Evolutionary conservation across 1,139 yeast genomes (phyloP).

Genomic region (Lodderomyces orthopsilosis): DNA sequence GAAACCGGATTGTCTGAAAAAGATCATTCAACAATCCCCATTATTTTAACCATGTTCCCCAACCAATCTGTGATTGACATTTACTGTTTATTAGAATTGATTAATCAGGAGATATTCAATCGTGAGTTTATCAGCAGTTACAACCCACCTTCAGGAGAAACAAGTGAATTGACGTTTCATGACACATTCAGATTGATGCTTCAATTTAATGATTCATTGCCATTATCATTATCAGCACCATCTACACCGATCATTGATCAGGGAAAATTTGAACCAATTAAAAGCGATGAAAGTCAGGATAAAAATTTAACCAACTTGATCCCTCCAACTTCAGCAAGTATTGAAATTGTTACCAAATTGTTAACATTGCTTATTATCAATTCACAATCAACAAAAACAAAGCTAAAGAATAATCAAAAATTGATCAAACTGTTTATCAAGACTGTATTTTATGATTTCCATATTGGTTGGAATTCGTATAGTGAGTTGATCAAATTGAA

Average conservation of each 20-base stretch:
- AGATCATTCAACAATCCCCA: conserved; percentile 41
- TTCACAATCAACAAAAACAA: conserved; percentile 35
- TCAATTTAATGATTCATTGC: conserved; percentile 42
- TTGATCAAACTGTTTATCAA: conserved; percentile 35
- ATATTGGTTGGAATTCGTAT: conserved; percentile 42
- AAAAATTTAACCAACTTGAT: conserved; percentile 7
- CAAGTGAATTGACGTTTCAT: conserved; percentile 11
- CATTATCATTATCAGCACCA: conserved; percentile 46
- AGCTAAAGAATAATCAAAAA: conserved; percentile 29
- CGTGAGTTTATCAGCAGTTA: conserved; percentile 3
- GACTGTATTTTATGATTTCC: conserved; percentile 38
- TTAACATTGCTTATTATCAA: conserved; percentile 37
- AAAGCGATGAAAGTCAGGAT: not conserved
- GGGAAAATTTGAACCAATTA: not conserved
- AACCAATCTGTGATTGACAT: conserved; percentile 24
- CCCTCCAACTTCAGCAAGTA: conserved; percentile 21
- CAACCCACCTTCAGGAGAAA: not conserved
- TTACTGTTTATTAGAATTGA: conserved; percentile 31
- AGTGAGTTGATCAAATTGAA: conserved; percentile 33
- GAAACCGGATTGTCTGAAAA: conserved; percentile 38
- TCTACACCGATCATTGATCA: conserved; percentile 35
- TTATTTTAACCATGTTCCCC: conserved; percentile 31
- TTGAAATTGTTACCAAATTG: conserved; percentile 28
- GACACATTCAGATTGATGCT: conserved; percentile 25
- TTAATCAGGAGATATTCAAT: conserved; percentile 33